phyloP scores from a whole-genome alignment of 345 rosid genomes.

The Ailanthus altissimus region DNA sequence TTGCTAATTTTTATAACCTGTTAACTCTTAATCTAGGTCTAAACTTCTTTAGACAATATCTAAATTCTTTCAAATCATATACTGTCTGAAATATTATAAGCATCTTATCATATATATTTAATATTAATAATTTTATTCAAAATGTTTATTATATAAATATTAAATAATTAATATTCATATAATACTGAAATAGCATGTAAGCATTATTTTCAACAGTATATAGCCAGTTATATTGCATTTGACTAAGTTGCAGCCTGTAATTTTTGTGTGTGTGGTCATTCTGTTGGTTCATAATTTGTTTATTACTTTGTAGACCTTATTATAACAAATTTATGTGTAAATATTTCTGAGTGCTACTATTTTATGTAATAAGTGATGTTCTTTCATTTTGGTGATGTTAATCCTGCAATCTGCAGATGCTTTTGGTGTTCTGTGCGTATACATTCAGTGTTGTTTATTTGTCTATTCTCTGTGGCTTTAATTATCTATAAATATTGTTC shows the following conservation, averaged over 20 bases:
- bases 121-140: too few relatives aligned
- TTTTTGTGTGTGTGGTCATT: neutral
- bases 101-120: too few relatives aligned
- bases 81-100: too few relatives aligned
- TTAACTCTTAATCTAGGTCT: too few relatives aligned
- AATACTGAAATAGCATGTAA: too few relatives aligned
- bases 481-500: neutral
- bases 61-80: too few relatives aligned
- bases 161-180: too few relatives aligned
- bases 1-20: too few relatives aligned
- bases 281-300: neutral
- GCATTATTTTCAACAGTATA: too few relatives aligned
- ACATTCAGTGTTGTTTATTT: neutral
- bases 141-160: too few relatives aligned
- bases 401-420: neutral
- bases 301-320: neutral
- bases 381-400: neutral
- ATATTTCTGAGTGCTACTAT: neutral
- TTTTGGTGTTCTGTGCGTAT: neutral
- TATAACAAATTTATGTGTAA: neutral
- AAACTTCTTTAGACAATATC: too few relatives aligned
- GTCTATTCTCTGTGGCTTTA: neutral
- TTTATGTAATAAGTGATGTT: neutral
- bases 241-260: neutral
- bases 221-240: neutral